These are phyloP conservation scores for Aspergillus heteromorphus DNA, from an alignment of 495 filamentous ascomycete genomes.

Conservation along the genomic window DNA sequence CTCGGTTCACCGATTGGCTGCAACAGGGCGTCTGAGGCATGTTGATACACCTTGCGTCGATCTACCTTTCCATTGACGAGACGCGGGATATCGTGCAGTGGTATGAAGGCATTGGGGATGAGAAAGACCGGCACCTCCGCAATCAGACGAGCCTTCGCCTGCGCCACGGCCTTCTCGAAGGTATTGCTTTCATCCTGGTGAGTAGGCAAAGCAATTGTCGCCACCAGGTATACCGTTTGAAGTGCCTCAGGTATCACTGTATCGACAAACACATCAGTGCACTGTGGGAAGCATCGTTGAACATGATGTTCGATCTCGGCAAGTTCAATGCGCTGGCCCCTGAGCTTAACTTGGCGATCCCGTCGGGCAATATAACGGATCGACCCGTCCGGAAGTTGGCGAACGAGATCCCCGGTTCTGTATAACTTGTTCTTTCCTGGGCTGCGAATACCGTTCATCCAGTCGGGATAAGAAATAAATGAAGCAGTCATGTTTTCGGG, in stretches of 20 bases:
- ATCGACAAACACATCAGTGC: neutral
- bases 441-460: slow-evolving; percentile 22
- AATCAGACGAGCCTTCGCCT: neutral
- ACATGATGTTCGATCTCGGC: slow-evolving; percentile 33
- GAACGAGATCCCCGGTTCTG: slow-evolving; percentile 27
- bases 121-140: slow-evolving; percentile 7
- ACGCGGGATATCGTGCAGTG: slow-evolving; percentile 6
- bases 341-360: slow-evolving; percentile 21
- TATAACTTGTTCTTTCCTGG: slow-evolving; percentile 13
- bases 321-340: slow-evolving; percentile 16
- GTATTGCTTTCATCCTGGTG: neutral
- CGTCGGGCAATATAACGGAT: slow-evolving; percentile 36
- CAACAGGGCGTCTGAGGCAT: neutral
- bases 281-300: neutral
- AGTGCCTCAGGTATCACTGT: neutral
- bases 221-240: neutral
- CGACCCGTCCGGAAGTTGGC: slow-evolving; percentile 26
- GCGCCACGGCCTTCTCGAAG: neutral
- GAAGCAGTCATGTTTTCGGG: slow-evolving; percentile 15
- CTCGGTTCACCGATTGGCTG: neutral
- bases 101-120: slow-evolving; percentile 6
- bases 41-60: neutral
- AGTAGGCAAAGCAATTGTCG: neutral
- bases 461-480: slow-evolving; percentile 3
- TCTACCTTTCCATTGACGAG: slow-evolving; percentile 13